phyloP scores from a whole-genome alignment of 2,329 filamentous ascomycete genomes.

The Xylariaceae sp. region DNA sequence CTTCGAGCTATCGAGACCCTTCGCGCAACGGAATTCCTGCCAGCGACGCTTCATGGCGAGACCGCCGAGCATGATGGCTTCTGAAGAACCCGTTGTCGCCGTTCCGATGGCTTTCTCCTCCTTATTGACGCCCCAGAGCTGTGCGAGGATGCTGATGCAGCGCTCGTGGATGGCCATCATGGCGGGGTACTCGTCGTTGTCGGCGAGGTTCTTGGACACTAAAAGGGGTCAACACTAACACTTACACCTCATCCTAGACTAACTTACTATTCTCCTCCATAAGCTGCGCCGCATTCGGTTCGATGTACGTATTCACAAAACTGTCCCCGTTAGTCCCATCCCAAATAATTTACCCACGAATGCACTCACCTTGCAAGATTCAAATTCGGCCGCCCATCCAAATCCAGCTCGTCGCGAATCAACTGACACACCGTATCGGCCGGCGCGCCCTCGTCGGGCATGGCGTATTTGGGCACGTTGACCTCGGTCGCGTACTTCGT shows the following conservation, averaged over 20 bases:
- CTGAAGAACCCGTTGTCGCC: conserved; percentile 62
- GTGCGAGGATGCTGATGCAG: conserved; percentile 62
- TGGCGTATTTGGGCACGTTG: conserved; percentile 55
- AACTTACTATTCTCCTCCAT: conserved; percentile 62
- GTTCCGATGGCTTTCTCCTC: conserved; percentile 61
- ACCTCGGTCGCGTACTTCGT: conserved; percentile 50
- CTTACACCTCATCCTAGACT: too few relatives aligned
- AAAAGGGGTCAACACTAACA: background rate
- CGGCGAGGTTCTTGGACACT: conserved; percentile 60
- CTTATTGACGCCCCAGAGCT: conserved; percentile 59
- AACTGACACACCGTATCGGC: conserved; percentile 62
- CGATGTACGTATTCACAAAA: conserved; percentile 70
- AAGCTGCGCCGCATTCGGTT: conserved; percentile 57
- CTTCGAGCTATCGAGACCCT: conserved; percentile 56
- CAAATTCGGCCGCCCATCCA: conserved; percentile 61
- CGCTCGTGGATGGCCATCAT: conserved; percentile 57
- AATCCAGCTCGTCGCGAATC: conserved; percentile 56
- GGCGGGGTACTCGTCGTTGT: conserved; percentile 61
- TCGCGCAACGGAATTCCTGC: conserved; percentile 54
- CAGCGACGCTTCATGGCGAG: conserved; percentile 71
- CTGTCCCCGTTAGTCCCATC: conserved; percentile 31
- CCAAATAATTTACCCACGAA: too few relatives aligned
- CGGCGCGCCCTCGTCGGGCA: conserved; percentile 52
- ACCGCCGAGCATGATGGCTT: conserved; percentile 52
- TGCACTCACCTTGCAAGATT: too few relatives aligned